Base-by-base conservation (phyloP, 768 basidiomycete genomes). In the Sarcodon sp. region DNA sequence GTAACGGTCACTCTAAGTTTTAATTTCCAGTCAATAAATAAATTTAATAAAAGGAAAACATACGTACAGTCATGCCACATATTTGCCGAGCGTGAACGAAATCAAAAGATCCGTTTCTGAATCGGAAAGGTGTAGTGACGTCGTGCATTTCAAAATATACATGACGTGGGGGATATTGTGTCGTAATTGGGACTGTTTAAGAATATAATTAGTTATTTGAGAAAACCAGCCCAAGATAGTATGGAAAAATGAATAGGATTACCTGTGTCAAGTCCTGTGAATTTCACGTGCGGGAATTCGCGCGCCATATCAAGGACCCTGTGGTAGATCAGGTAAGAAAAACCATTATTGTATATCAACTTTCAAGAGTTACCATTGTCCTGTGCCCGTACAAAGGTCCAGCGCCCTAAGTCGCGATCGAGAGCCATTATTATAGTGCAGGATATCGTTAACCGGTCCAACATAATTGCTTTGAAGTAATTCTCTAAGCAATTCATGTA, bases 231-330 rank as follows among this genome's bases (percentile, higher is more conserved):
- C 21, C 21, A 27, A 27, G 21, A 27, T 27, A 27, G 21, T 27
- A 27, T 27, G 21, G 4, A 27, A 27, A 27, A 27, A 27, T 27
- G 21, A 27, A 27, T 27, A 4, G 21, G 21, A 27, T 27, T 61
- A 87, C 87, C 87, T 54, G 87, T 81, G 64, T 90, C 87, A 46
- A 86, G 61, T 37, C 82, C 87, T 54, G 72, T 68, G 59, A 88
- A 85, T 55, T 65, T 64, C 51, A 76, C 81, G 55, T 74, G 67
- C 13, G 77, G 79, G 59, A 81, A 89, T 44, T 69, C 67, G 43
- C 58, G 61, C 47, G 81, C 83, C 79, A 89, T 82, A 54, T 87
- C 82, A 62, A 81, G 70, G 4, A 79, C 68, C 87, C 87, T 89
- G 58, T 52, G 47, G 53, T 47, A 54, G 21, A 27, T 27, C 21